Conservation (phyloP, 2,329 filamentous ascomycete genomes). For the Botrytis porri region DNA sequence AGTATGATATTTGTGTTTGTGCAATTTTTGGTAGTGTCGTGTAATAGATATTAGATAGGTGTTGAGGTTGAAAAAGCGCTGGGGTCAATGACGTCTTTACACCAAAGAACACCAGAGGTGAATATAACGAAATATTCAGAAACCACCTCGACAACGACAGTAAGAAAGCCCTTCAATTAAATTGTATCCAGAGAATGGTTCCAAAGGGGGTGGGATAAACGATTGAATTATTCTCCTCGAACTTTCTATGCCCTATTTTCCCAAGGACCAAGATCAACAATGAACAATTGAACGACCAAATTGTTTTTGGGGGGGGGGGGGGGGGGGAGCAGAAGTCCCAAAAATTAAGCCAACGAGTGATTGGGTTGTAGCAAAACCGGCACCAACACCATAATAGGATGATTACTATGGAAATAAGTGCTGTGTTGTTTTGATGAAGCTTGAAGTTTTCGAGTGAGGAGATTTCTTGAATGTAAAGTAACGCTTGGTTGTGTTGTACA, state of each 20-base stretch:
- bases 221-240: not conserved
- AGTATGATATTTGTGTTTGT: not conserved
- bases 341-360: not conserved
- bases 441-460: not conserved
- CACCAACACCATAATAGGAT: conserved; percentile 4
- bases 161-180: not conserved
- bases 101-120: not conserved
- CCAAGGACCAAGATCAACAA: conserved; percentile 1
- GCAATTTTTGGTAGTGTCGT: not conserved
- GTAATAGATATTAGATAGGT: not conserved
- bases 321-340: not conserved
- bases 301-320: not conserved
- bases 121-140: not conserved
- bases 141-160: not conserved
- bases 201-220: not conserved
- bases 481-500: not conserved
- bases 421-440: not conserved
- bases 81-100: not conserved
- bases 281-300: not conserved
- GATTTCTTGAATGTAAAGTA: not conserved
- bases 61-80: not conserved
- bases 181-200: not conserved
- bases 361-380: not conserved
- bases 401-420: not conserved
- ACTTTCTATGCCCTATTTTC: not conserved